A percentile compares a stretch with the other conserved stretches of the same genome.
These are phyloP conservation scores for Plenodomus lindquistii DNA, from an alignment of 2,329 filamentous ascomycete species.

Conservation along the genomic window DNA sequence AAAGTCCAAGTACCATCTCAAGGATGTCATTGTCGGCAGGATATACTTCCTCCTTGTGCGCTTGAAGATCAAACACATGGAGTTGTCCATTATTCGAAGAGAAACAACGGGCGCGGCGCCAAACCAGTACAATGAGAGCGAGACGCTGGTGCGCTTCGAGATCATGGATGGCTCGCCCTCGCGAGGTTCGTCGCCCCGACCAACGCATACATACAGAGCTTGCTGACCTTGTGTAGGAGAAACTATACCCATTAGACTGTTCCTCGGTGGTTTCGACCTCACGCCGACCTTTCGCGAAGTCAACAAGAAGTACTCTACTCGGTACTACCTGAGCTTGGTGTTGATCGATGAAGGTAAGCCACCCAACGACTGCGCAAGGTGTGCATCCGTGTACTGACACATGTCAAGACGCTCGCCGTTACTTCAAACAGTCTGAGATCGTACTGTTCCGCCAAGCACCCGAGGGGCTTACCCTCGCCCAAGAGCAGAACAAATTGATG, in stretches of 20 bases:
- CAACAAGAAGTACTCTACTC: constrained; percentile 99
- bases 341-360: constrained; percentile 84
- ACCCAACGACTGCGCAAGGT: background rate
- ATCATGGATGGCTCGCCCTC: constrained; percentile 99
- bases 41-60: constrained; percentile 98
- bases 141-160: constrained; percentile 96
- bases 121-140: constrained; percentile 99
- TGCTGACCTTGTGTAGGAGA: constrained; percentile 59
- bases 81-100: constrained; percentile 93
- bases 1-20: constrained; percentile 98
- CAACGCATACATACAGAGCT: too few relatives aligned
- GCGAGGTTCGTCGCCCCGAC: constrained; percentile 60
- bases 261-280: constrained; percentile 95
- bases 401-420: constrained; percentile 81
- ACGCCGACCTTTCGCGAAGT: constrained; percentile 98
- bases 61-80: constrained; percentile 99
- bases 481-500: constrained; percentile 52
- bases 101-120: constrained; percentile 96
- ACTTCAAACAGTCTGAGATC: constrained; percentile 99
- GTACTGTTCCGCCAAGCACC: constrained; percentile 83
- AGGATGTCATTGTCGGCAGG: constrained; percentile 96
- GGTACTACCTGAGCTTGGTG: constrained; percentile 95
- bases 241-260: constrained; percentile 95
- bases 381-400: constrained; percentile 8
- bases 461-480: constrained; percentile 53